Base-by-base conservation (phyloP, 169 alveolate species). In the Fabrea salina region DNA sequence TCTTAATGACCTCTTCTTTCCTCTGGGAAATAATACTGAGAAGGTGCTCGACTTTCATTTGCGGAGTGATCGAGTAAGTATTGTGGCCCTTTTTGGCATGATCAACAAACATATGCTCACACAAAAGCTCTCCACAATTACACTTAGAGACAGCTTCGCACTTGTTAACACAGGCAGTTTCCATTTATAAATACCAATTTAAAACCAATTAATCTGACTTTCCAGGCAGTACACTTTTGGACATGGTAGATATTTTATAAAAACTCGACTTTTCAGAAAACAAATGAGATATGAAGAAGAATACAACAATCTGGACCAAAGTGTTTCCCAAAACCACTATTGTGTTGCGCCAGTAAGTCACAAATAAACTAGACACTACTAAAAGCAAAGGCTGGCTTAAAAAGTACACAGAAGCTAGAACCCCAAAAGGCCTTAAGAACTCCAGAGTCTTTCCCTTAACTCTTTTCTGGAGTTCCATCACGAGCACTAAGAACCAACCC, bases 211-310 rank as follows among this genome's bases (percentile, higher is more conserved):
- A 61, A 33, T 37, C n/a, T 8, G 61, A 16, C 41, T 44, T 68
- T n/a, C 57, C 78, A 1, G 78, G 78, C 2, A 68, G 78, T 7
- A 40, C 66, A 16, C 78, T 32, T 13, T 37, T 16, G 1, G 78
- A 37, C 19, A 68, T 13, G 3, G 78, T 43, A 3, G 78, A 68
- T n/a, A 37, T 47, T 33, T 68, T 37, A 37, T 68, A 68, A 68
- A 68, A 68, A 8, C 19, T n/a, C 39, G 64, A 25, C 8, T 13
- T 13, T 13, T 68, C 33, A 11, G 64, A n/a, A 44, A 68, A 68
- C 1, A 37, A 22, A 3, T 43, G 39, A 16, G 64, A 25, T 16
- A 68, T 30, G 78, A 40, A 43, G 16, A 43, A 13, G 27, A 40
- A 68, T 25, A 30, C 11, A 40, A 47, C 8, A n/a, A 47, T 40